Conservation (phyloP, 129 eudicot genomes). For the Centella asiatica region DNA sequence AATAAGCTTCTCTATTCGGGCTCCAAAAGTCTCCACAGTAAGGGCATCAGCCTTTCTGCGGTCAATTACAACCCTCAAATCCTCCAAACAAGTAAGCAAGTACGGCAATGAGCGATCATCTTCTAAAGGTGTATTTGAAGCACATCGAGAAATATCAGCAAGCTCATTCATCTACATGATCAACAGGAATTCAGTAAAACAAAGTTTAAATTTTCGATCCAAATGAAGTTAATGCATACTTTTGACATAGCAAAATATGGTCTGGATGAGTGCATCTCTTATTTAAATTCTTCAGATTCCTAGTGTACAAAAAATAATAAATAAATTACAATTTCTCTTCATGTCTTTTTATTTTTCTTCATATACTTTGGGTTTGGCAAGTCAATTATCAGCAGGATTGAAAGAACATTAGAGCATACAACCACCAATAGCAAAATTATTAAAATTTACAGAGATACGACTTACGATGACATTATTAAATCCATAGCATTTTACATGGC, state of each 20-base stretch:
- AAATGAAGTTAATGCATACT: not conserved
- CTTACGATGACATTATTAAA: no score
- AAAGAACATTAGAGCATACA: not conserved
- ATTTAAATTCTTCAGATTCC: not conserved
- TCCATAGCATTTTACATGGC: no score
- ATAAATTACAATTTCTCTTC: no score
- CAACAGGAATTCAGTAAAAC: not conserved
- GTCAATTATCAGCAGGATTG: not conserved
- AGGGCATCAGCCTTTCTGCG: constrained; percentile 73
- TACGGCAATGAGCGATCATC: constrained; percentile 74
- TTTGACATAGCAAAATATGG: not conserved
- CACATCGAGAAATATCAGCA: constrained; percentile 90
- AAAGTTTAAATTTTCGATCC: no score
- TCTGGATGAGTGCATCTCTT: not conserved
- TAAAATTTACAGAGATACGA: no score
- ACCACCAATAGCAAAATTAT: not conserved
- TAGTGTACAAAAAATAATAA: not conserved
- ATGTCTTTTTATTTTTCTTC: no score
- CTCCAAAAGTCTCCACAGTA: constrained; percentile 87
- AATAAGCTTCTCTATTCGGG: constrained; percentile 91
- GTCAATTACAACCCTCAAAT: constrained; percentile 66
- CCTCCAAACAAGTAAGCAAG: constrained; percentile 84
- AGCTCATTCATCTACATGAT: constrained; percentile 71
- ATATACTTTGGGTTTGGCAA: not conserved
- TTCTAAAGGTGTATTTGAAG: constrained; percentile 68